Conservation (phyloP, 148 eudicot species). For the Drosera capensis region DNA sequence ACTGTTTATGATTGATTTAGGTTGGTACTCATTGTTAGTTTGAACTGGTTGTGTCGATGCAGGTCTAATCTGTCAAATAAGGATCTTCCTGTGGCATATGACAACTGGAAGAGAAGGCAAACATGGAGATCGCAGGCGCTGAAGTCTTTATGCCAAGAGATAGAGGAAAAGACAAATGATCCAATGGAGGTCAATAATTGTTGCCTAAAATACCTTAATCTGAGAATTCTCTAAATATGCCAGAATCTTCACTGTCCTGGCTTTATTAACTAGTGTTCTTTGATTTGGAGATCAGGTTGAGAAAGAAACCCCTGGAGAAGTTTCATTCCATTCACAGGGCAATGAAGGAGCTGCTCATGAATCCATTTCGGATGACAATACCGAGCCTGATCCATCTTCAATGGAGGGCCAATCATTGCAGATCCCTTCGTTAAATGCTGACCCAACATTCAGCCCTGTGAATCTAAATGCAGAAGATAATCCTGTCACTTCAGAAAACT, state of each 20-base stretch:
- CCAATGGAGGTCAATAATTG: constrained; percentile 28
- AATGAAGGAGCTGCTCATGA: constrained; percentile 10
- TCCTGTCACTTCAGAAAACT: constrained; percentile 7
- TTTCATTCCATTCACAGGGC: constrained; percentile 10
- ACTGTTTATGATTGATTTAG: too few relatives aligned
- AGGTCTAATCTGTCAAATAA: constrained; percentile 60
- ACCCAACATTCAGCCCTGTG: constrained; percentile 20
- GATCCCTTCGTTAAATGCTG: constrained; percentile 14
- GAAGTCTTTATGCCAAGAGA: constrained; percentile 35
- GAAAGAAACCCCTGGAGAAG: constrained; percentile 6
- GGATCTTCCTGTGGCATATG: constrained; percentile 48
- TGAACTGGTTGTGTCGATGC: constrained; percentile 3
- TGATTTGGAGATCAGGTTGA: constrained; percentile 10
- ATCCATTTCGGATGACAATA: constrained; percentile 16
- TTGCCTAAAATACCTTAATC: background rate
- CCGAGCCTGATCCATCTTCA: constrained; percentile 15
- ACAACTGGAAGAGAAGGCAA: constrained; percentile 35
- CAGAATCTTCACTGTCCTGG: background rate
- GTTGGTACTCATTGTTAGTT: too few relatives aligned
- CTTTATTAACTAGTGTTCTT: background rate
- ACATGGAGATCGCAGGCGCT: constrained; percentile 20
- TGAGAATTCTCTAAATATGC: background rate
- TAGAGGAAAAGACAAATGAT: constrained; percentile 39
- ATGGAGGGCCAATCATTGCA: constrained; percentile 17
- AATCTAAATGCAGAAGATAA: constrained; percentile 24